Evolutionary conservation across 805 yeast species (phyloP).

Genomic region (Starmerella asiatica): DNA sequence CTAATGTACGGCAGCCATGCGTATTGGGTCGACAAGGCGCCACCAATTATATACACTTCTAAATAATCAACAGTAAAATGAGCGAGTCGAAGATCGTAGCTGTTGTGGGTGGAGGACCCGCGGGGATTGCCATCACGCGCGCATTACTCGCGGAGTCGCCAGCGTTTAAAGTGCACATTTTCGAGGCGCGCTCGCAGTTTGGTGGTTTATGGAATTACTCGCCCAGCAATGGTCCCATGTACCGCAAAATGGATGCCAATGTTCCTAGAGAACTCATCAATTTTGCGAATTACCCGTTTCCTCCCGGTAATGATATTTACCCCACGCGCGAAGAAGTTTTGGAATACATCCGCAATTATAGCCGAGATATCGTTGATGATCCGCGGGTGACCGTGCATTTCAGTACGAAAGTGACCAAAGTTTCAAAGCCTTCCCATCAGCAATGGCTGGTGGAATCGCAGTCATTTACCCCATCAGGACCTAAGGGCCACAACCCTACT

Average conservation of each 20-base stretch:
- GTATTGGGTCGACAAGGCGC: background rate
- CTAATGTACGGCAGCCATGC: too few relatives aligned
- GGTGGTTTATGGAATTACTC: constrained; percentile 71
- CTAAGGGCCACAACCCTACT: too few relatives aligned
- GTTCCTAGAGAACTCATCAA: constrained; percentile 54
- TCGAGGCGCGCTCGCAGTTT: constrained; percentile 40
- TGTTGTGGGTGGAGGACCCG: constrained; percentile 67
- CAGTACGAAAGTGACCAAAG: constrained; percentile 36
- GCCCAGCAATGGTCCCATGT: constrained; percentile 38
- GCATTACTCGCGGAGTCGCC: constrained; percentile 41
- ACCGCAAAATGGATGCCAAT: constrained; percentile 55
- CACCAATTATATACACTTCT: too few relatives aligned
- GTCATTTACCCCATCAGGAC: too few relatives aligned
- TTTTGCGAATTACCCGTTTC: constrained; percentile 41
- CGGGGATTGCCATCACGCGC: constrained; percentile 54
- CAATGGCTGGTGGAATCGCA: constrained; percentile 29
- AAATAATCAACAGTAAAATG: background rate
- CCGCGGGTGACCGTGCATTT: constrained; percentile 28
- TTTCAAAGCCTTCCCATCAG: constrained; percentile 26
- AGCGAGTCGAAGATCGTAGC: constrained; percentile 40
- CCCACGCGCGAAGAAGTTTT: constrained; percentile 49
- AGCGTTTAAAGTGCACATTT: constrained; percentile 38
- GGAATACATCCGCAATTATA: constrained; percentile 44
- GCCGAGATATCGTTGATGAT: constrained; percentile 30
- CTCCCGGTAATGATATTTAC: constrained; percentile 34